Evolutionary conservation across 805 yeast species (phyloP).

Genomic region (Metschnikowia koreensis): DNA sequence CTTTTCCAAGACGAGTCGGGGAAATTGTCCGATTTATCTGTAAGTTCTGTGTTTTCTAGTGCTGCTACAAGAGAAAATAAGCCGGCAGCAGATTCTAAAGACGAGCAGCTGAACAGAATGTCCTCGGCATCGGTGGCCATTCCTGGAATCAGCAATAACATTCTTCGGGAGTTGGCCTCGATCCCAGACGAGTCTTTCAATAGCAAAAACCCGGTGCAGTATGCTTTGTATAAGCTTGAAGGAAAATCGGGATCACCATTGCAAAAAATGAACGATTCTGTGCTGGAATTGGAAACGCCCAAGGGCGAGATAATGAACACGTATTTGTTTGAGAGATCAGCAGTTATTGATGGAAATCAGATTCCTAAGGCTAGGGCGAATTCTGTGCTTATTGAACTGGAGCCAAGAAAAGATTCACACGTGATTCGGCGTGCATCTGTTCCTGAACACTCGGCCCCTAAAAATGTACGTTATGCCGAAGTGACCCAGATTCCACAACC

Average conservation of each 20-base stretch:
- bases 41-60: constrained; percentile 36
- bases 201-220: constrained; percentile 66
- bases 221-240: constrained; percentile 75
- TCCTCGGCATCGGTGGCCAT: constrained; percentile 47
- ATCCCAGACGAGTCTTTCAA: constrained; percentile 74
- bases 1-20: constrained; percentile 16
- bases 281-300: not conserved
- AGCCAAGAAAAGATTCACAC: too few species aligned
- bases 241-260: constrained; percentile 44
- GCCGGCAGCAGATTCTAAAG: not conserved
- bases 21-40: constrained; percentile 28
- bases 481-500: not conserved
- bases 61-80: constrained; percentile 5
- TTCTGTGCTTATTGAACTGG: not conserved
- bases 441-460: too few species aligned
- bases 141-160: constrained; percentile 47
- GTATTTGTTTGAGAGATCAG: not conserved
- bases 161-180: constrained; percentile 63
- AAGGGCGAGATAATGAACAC: not conserved
- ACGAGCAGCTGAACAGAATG: not conserved
- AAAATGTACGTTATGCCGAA: not conserved
- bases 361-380: too few species aligned
- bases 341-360: too few species aligned
- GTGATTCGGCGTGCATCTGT: too few species aligned
- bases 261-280: not conserved